A percentile compares a stretch with the other conserved stretches of the same genome.
phyloP scores from a whole-genome alignment of 495 filamentous ascomycete species.

The Geoglossum glabrum region DNA sequence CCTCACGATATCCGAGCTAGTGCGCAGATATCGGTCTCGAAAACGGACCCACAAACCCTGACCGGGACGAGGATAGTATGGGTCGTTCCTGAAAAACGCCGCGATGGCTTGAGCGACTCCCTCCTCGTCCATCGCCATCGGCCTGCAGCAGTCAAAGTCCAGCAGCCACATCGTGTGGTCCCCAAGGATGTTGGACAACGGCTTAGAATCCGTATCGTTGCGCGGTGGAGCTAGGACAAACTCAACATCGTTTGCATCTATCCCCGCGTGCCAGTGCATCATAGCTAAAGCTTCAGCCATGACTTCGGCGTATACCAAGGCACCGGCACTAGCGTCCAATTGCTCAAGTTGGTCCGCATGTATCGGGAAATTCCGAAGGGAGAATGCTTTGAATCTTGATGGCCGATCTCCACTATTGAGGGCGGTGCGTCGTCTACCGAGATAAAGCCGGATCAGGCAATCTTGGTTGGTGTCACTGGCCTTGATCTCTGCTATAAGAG shows the following conservation, averaged over 20 bases:
- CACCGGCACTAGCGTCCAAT: conserved; percentile 14
- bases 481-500: conserved; percentile 12
- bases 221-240: conserved; percentile 24
- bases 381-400: conserved; percentile 12
- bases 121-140: conserved; percentile 16
- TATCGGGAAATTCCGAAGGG: conserved; percentile 27
- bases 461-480: conserved; percentile 18
- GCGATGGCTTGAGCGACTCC: conserved; percentile 18
- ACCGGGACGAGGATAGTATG: conserved; percentile 21
- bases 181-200: conserved; percentile 10
- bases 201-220: not conserved
- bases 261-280: conserved; percentile 22
- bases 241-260: conserved; percentile 31
- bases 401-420: not conserved
- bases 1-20: conserved; percentile 8
- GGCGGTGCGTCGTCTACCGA: conserved; percentile 19
- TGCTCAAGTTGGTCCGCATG: conserved; percentile 28
- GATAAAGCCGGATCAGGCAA: conserved; percentile 26
- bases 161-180: conserved; percentile 22
- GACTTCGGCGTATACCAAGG: conserved; percentile 9
- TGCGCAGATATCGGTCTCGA: conserved; percentile 10
- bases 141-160: conserved; percentile 25
- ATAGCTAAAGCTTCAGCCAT: conserved; percentile 28
- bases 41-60: conserved; percentile 19
- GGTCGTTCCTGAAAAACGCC: conserved; percentile 23